A percentile compares a stretch with the other conserved stretches of the same genome.
These are phyloP conservation scores for Aspergillus nidulans DNA, from an alignment of 495 filamentous ascomycete genomes.

Conservation along the genomic window DNA sequence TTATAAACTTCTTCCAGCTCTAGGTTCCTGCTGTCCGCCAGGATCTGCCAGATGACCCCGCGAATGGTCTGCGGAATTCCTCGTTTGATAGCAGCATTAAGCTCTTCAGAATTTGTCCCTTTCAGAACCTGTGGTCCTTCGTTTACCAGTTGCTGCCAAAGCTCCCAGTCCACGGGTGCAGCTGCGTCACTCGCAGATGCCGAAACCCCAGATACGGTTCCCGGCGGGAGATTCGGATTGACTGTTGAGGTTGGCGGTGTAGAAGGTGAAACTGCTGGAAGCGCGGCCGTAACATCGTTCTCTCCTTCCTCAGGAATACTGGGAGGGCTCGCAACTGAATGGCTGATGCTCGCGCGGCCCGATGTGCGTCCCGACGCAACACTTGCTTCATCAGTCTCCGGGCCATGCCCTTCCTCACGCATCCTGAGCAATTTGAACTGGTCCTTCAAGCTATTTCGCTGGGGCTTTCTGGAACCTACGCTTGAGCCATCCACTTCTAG, in stretches of 20 bases:
- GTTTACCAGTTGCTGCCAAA: slow-evolving; percentile 95
- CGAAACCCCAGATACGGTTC: slow-evolving; percentile 73
- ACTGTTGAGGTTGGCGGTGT: slow-evolving; percentile 49
- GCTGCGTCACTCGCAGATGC: slow-evolving; percentile 61
- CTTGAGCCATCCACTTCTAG: slow-evolving; percentile 37
- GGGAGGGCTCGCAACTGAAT: slow-evolving; percentile 51
- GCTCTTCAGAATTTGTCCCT: slow-evolving; percentile 75
- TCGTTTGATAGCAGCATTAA: slow-evolving; percentile 84
- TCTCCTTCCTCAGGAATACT: slow-evolving; percentile 54
- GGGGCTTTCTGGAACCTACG: slow-evolving; percentile 34
- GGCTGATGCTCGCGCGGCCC: slow-evolving; percentile 41
- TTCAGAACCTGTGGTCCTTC: slow-evolving; percentile 84
- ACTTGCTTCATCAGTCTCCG: slow-evolving; percentile 34
- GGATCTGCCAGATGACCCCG: slow-evolving; percentile 95
- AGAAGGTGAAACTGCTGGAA: slow-evolving; percentile 36
- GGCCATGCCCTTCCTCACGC: slow-evolving; percentile 68
- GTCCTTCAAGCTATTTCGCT: slow-evolving; percentile 70
- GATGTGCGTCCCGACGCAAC: slow-evolving; percentile 37
- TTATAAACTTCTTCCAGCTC: slow-evolving; percentile 85
- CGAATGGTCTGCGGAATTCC: slow-evolving; percentile 93
- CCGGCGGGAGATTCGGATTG: slow-evolving; percentile 66
- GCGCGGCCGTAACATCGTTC: slow-evolving; percentile 30
- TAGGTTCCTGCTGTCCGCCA: slow-evolving; percentile 88
- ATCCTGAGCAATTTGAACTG: slow-evolving; percentile 80
- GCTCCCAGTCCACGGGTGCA: slow-evolving; percentile 85